Percentiles rank a stretch among this genome's conserved stretches.
Conservation (phyloP, 768 basidiomycete species). For the Kwoniella heveanensis region DNA sequence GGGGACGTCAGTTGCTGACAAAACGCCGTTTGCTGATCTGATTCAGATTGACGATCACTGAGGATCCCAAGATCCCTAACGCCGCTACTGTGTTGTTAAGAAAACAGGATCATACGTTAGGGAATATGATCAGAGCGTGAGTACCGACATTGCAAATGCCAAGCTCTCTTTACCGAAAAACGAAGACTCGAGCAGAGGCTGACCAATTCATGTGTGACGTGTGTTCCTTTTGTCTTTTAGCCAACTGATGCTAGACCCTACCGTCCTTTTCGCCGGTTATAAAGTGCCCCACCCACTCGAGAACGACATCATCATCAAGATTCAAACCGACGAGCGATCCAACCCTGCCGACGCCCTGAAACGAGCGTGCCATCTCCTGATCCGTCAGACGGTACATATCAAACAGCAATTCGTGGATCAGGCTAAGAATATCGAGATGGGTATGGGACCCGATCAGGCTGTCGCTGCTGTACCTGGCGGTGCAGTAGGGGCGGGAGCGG, state of each 20-base stretch:
- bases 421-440: constrained; percentile 54
- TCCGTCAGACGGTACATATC: constrained; percentile 62
- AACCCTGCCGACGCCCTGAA: constrained; percentile 83
- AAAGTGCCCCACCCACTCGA: constrained; percentile 96
- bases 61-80: constrained; percentile 97
- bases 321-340: constrained; percentile 86
- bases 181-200: too few relatives aligned
- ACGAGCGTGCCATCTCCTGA: constrained; percentile 78
- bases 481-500: constrained; percentile 2
- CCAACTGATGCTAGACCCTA: constrained; percentile 83
- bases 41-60: constrained; percentile 78
- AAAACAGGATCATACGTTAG: constrained; percentile 97
- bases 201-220: too few relatives aligned
- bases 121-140: constrained; percentile 89
- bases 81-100: constrained; percentile 91
- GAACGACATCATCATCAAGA: constrained; percentile 89
- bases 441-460: constrained; percentile 43
- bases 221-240: constrained; percentile 3
- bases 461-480: constrained; percentile 12
- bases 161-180: too few relatives aligned
- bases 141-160: constrained; percentile 22
- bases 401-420: constrained; percentile 57
- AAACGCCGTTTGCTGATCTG: not conserved
- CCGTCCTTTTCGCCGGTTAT: constrained; percentile 94
- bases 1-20: constrained; percentile 4